Conservation (phyloP, 345 rosid genomes). For the Arabis alpina region DNA sequence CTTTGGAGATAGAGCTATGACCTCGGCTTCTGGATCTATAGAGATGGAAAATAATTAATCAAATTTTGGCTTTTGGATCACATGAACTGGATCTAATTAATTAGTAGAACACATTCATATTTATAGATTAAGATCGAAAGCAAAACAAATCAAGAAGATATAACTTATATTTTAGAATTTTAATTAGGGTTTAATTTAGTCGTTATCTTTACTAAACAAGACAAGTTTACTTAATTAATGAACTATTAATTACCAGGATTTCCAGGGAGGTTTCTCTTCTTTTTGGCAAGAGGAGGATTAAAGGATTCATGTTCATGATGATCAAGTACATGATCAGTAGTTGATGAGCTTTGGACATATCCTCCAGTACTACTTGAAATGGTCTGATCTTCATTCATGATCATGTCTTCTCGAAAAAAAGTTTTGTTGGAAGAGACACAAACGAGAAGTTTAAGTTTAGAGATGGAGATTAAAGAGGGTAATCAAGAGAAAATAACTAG, state of each 20-base stretch:
- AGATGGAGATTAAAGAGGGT: slow-evolving; percentile 1
- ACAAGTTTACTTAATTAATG: background rate
- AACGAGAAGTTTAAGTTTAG: slow-evolving; percentile 3
- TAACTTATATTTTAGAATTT: background rate
- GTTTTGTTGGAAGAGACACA: slow-evolving; percentile 27
- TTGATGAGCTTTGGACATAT: slow-evolving; percentile 40
- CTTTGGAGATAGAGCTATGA: slow-evolving; percentile 90
- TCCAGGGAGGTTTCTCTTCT: slow-evolving; percentile 97
- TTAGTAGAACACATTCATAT: slow-evolving; percentile 22
- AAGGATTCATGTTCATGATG: slow-evolving; percentile 38
- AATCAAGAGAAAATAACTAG: slow-evolving; percentile 7
- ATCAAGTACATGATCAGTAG: slow-evolving; percentile 23
- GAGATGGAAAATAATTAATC: background rate
- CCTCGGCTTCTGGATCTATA: slow-evolving; percentile 98
- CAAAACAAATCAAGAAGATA: slow-evolving; percentile 25
- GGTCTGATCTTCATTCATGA: slow-evolving; percentile 39
- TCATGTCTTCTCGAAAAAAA: slow-evolving; percentile 26
- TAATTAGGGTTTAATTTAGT: slow-evolving; percentile 28
- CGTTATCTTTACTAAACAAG: background rate
- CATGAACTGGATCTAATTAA: background rate
- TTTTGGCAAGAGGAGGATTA: slow-evolving; percentile 61
- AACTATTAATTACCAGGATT: slow-evolving; percentile 70
- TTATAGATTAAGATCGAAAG: slow-evolving; percentile 21
- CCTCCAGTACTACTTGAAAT: slow-evolving; percentile 34
- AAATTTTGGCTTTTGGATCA: background rate